Evolutionary conservation across 108 stramenopile species (phyloP).

Genomic region (Pseudonitzschia pungens): DNA sequence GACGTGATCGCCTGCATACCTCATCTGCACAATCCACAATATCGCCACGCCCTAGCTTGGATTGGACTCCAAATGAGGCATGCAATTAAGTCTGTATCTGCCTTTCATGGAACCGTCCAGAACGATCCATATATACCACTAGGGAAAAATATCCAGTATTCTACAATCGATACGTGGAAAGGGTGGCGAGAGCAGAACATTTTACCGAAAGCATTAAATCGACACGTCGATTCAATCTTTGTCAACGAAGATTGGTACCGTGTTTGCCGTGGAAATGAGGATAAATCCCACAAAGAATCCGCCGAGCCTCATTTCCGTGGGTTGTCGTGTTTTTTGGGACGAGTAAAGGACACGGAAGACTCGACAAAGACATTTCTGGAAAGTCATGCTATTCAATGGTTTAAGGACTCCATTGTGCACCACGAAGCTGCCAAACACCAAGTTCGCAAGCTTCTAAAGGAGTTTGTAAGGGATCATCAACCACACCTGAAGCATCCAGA

Average conservation of each 20-base stretch:
- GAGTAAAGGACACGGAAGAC: conserved; percentile 12
- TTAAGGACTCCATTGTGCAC: not conserved
- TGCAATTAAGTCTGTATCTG: conserved; percentile 17
- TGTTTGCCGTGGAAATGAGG: conserved; percentile 8
- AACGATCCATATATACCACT: not conserved
- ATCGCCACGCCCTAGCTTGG: conserved; percentile 1
- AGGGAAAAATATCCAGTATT: conserved; percentile 23
- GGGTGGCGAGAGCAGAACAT: conserved; percentile 7
- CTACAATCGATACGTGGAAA: conserved; percentile 8
- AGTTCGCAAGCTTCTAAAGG: not conserved
- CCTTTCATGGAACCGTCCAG: not conserved
- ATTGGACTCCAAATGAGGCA: conserved; percentile 11
- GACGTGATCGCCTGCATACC: conserved; percentile 16
- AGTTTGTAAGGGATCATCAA: not conserved
- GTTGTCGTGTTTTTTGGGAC: conserved; percentile 2
- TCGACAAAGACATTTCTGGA: not conserved
- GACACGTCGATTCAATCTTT: not conserved
- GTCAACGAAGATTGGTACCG: conserved; percentile 17
- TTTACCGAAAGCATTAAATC: conserved; percentile 5
- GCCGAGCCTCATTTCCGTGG: too few species aligned
- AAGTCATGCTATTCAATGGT: not conserved
- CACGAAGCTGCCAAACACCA: not conserved
- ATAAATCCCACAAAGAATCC: too few species aligned
- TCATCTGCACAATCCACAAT: conserved; percentile 1
- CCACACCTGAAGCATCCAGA: not conserved